Conservation (phyloP, 2,329 filamentous ascomycete genomes). For the Atkinsonella texensis region DNA sequence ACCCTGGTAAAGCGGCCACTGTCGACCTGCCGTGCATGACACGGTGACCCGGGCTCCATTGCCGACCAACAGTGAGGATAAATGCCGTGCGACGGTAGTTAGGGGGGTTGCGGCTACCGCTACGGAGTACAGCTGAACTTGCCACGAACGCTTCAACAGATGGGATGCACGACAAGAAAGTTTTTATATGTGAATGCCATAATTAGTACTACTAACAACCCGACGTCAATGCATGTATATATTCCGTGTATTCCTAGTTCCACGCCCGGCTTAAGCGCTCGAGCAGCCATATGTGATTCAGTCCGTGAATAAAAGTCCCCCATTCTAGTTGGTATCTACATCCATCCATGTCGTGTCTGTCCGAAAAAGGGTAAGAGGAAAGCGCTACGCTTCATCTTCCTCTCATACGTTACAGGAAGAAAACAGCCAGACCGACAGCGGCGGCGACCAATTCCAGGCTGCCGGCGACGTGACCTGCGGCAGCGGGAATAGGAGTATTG, state of each 20-base stretch:
- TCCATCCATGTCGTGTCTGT: neutral
- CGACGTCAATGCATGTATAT: neutral
- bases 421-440: slow-evolving; percentile 19
- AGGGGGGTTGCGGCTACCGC: no score
- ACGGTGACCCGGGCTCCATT: no score
- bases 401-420: slow-evolving; percentile 11
- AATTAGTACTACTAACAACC: slow-evolving; percentile 2
- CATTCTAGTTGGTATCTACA: neutral
- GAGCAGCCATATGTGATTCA: neutral
- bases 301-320: no score
- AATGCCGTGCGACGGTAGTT: no score
- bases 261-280: neutral
- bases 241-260: neutral
- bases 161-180: no score
- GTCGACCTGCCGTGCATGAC: no score
- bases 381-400: neutral
- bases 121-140: no score
- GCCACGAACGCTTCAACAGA: no score
- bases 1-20: no score
- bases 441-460: slow-evolving; percentile 18
- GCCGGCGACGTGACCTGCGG: slow-evolving; percentile 19
- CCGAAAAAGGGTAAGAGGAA: neutral
- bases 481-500: slow-evolving; percentile 14
- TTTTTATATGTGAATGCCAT: no score
- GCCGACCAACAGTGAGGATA: no score